These are phyloP conservation scores for Thermomucor indicae-seudaticae DNA, from an alignment of 371 early-diverging fungal species.

Conservation along the genomic window DNA sequence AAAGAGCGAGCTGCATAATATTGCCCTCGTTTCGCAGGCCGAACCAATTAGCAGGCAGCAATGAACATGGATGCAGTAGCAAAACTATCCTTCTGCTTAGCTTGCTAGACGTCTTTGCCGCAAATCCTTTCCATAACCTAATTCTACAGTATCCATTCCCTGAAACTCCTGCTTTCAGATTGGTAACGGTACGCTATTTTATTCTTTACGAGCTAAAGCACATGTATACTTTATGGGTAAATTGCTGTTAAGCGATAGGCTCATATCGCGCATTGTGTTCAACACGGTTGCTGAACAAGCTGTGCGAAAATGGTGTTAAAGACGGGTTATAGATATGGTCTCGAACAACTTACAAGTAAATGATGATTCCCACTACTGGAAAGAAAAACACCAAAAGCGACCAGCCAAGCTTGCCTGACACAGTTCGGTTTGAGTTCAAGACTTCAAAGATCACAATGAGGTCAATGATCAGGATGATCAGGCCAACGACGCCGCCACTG, in stretches of 20 bases:
- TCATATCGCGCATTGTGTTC: conserved; percentile 51
- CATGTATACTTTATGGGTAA: no score
- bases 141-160: no score
- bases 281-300: conserved; percentile 53
- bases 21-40: no score
- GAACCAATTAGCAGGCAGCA: no score
- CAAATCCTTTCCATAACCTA: no score
- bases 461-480: conserved; percentile 55
- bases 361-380: conserved; percentile 53
- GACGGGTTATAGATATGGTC: neutral
- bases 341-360: conserved; percentile 55
- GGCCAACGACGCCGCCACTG: conserved; percentile 42
- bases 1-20: no score
- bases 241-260: conserved; percentile 38
- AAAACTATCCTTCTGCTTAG: no score
- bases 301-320: conserved; percentile 10
- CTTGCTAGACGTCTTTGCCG: no score
- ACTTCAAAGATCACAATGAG: conserved; percentile 52
- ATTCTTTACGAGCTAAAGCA: no score
- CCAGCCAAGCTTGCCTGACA: conserved; percentile 52
- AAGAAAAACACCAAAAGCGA: conserved; percentile 59
- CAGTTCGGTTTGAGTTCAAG: conserved; percentile 50
- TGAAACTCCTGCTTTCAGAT: no score
- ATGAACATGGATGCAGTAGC: no score
- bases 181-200: no score